These are phyloP conservation scores for Multifurca ochricompacta DNA, from an alignment of 768 basidiomycete species.

Conservation along the genomic window DNA sequence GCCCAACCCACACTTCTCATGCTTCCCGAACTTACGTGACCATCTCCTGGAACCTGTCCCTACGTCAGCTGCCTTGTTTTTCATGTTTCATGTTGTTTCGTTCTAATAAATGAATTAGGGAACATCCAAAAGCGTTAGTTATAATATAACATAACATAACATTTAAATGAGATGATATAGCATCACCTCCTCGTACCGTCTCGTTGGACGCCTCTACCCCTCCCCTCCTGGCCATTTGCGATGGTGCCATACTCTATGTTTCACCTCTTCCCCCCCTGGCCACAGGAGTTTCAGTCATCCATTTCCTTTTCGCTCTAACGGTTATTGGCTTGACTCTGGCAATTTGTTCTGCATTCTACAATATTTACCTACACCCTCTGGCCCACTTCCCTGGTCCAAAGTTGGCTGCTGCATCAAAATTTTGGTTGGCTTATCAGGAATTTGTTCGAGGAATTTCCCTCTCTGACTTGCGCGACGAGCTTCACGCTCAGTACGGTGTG, in stretches of 20 bases:
- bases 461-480: slow-evolving; percentile 28
- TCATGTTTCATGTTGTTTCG: too few relatives aligned
- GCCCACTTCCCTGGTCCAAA: slow-evolving; percentile 22
- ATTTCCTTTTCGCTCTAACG: background rate
- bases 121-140: too few relatives aligned
- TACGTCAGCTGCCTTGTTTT: too few relatives aligned
- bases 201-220: background rate
- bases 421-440: slow-evolving; percentile 20
- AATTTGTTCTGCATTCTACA: background rate
- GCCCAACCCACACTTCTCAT: too few relatives aligned
- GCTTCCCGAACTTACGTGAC: too few relatives aligned
- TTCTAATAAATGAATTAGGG: too few relatives aligned
- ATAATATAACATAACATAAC: too few relatives aligned
- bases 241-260: background rate
- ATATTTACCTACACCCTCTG: slow-evolving; percentile 19
- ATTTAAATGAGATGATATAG: background rate
- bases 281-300: background rate
- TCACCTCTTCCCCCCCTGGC: background rate
- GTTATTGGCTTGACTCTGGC: background rate
- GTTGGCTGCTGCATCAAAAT: slow-evolving; percentile 17
- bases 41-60: too few relatives aligned
- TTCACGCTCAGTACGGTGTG: slow-evolving; percentile 35
- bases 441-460: slow-evolving; percentile 18
- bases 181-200: too few relatives aligned
- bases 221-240: background rate